Conservation (phyloP, 768 basidiomycete genomes). For the Dioszegia hungarica region DNA sequence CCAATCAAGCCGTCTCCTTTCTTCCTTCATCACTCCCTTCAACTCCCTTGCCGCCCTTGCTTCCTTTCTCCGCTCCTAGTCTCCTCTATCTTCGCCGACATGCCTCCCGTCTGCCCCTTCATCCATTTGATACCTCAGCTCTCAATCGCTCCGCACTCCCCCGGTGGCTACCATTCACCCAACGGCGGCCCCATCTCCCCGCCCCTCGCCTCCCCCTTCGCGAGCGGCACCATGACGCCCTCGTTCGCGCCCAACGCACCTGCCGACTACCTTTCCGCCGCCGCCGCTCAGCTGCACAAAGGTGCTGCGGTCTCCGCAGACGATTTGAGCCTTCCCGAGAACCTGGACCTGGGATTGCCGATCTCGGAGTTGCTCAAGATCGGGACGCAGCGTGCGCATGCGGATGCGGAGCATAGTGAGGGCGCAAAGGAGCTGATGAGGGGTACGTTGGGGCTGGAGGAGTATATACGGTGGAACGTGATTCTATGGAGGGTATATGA, state of each 20-base stretch:
- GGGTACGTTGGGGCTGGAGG: conserved; percentile 60
- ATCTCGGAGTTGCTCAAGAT: conserved; percentile 51
- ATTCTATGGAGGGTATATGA: conserved; percentile 75
- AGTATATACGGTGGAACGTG: conserved; percentile 68
- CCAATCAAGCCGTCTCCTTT: no score
- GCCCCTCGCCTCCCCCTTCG: background rate
- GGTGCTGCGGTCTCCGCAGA: conserved; percentile 10
- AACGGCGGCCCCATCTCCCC: background rate
- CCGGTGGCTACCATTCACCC: background rate
- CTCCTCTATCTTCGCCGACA: background rate
- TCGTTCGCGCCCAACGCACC: conserved; percentile 32
- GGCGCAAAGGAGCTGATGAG: conserved; percentile 59
- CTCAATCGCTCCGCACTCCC: background rate
- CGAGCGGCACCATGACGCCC: conserved; percentile 13
- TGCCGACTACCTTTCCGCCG: background rate
- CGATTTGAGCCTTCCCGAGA: conserved; percentile 17
- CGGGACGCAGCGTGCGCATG: conserved; percentile 57
- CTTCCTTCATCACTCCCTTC: background rate
- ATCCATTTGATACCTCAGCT: conserved; percentile 1
- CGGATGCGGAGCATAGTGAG: conserved; percentile 57
- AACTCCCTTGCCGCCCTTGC: background rate
- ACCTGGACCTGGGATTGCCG: conserved; percentile 41
- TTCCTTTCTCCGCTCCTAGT: background rate
- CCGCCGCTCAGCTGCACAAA: background rate
- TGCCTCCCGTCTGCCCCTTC: background rate